phyloP scores from a whole-genome alignment of 768 basidiomycete genomes.

The Tulasnella sp. region DNA sequence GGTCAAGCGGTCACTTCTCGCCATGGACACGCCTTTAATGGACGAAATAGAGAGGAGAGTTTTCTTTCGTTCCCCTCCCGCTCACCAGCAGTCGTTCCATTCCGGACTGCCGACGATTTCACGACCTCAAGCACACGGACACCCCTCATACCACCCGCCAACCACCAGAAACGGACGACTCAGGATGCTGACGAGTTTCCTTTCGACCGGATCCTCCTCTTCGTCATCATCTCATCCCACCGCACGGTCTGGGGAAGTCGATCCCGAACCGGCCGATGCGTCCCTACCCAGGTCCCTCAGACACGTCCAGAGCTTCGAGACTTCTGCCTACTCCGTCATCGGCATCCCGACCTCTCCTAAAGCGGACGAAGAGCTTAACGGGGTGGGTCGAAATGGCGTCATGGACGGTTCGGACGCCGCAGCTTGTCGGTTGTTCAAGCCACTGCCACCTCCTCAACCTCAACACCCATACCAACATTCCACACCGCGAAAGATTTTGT shows the following conservation, averaged over 20 bases:
- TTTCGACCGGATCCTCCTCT: not conserved
- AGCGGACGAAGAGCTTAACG: not conserved
- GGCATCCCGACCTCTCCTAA: not conserved
- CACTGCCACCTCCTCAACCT: slow-evolving; percentile 6
- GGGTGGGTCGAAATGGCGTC: not conserved
- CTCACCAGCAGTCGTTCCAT: not conserved
- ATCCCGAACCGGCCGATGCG: not conserved
- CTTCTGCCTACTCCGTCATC: slow-evolving; percentile 11
- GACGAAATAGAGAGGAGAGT: slow-evolving; percentile 14
- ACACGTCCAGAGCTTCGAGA: slow-evolving; percentile 12
- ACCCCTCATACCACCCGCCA: slow-evolving; percentile 3
- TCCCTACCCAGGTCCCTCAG: slow-evolving; percentile 1
- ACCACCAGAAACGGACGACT: slow-evolving; percentile 9
- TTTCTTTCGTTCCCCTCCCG: slow-evolving; percentile 4
- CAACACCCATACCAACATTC: not conserved
- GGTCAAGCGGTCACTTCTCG: not conserved
- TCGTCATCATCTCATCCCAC: not conserved
- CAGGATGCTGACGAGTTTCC: slow-evolving; percentile 12
- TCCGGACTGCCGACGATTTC: not conserved
- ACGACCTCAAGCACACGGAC: not conserved
- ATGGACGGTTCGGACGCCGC: not conserved
- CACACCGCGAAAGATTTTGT: not conserved
- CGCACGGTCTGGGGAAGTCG: not conserved
- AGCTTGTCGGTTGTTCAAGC: not conserved
- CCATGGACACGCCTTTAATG: slow-evolving; percentile 17